These are phyloP conservation scores for Metschnikowia colocasiae DNA, from an alignment of 805 yeast species.

Conservation along the genomic window DNA sequence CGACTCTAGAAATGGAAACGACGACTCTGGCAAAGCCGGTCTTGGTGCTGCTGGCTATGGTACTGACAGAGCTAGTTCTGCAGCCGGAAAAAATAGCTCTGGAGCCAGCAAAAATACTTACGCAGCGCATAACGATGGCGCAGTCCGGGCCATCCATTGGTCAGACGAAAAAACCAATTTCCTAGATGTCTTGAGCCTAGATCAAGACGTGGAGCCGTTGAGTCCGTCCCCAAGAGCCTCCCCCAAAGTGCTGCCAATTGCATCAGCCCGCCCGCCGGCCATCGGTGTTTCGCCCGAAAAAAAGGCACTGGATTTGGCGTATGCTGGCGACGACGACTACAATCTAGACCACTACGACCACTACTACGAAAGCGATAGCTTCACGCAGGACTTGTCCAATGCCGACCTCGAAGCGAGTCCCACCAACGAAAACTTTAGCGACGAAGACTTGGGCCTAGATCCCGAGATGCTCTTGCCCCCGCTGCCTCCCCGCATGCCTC, in stretches of 20 bases:
- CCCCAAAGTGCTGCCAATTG: neutral
- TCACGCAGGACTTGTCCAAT: conserved; percentile 17
- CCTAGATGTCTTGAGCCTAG: neutral
- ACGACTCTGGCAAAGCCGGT: too few species aligned
- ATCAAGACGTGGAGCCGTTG: neutral
- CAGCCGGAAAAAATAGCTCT: too few species aligned
- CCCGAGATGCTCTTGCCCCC: conserved; percentile 45
- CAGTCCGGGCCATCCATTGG: neutral
- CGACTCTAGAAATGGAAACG: too few species aligned
- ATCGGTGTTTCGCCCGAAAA: neutral
- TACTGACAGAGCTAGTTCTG: too few species aligned
- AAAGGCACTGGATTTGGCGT: neutral
- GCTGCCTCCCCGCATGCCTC: conserved; percentile 76
- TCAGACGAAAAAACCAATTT: neutral
- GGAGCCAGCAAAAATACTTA: too few species aligned
- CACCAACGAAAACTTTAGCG: conserved; percentile 11
- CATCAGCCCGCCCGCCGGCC: neutral
- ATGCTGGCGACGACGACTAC: conserved; percentile 9
- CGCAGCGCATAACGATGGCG: too few species aligned
- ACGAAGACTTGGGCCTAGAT: conserved; percentile 31
- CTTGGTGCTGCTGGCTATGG: too few species aligned
- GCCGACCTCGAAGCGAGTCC: conserved; percentile 20
- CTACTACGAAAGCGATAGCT: conserved; percentile 8
- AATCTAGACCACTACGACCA: conserved; percentile 11
- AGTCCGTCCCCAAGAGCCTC: neutral